phyloP scores from a whole-genome alignment of 768 basidiomycete genomes.

The Tricholomella constricta region DNA sequence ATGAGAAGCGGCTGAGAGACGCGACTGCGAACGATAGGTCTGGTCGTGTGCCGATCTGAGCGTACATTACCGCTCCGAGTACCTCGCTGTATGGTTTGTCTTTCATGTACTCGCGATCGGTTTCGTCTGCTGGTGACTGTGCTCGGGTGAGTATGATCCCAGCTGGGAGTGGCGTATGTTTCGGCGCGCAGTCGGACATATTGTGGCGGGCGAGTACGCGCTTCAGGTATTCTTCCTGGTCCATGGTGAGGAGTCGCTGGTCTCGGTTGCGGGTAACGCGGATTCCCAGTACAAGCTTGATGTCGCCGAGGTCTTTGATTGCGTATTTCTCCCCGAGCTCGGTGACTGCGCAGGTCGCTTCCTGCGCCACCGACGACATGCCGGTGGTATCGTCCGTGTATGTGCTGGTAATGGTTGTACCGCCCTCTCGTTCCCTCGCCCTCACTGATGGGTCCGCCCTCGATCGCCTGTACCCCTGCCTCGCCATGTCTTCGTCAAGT shows the following conservation, averaged over 20 bases:
- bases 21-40: too few relatives aligned
- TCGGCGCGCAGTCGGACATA: too few relatives aligned
- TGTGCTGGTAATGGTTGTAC: slow-evolving; percentile 17
- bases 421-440: neutral
- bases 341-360: neutral
- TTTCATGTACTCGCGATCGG: too few relatives aligned
- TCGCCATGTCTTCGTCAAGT: neutral
- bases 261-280: neutral
- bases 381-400: neutral
- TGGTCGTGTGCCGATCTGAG: too few relatives aligned
- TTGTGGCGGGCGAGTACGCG: neutral
- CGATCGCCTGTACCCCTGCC: slow-evolving; percentile 15
- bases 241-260: neutral
- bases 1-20: too few relatives aligned
- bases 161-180: too few relatives aligned
- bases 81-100: too few relatives aligned
- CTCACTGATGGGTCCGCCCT: slow-evolving; percentile 19
- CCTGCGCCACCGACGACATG: neutral
- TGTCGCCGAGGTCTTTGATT: slow-evolving; percentile 5
- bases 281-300: slow-evolving; percentile 1
- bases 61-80: too few relatives aligned
- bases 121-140: too few relatives aligned
- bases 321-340: slow-evolving; percentile 2
- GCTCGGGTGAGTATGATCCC: too few relatives aligned
- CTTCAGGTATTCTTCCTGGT: slow-evolving; percentile 3